Evolutionary conservation across 805 yeast species (phyloP).

Genomic region (Brettanomyces anomalus): DNA sequence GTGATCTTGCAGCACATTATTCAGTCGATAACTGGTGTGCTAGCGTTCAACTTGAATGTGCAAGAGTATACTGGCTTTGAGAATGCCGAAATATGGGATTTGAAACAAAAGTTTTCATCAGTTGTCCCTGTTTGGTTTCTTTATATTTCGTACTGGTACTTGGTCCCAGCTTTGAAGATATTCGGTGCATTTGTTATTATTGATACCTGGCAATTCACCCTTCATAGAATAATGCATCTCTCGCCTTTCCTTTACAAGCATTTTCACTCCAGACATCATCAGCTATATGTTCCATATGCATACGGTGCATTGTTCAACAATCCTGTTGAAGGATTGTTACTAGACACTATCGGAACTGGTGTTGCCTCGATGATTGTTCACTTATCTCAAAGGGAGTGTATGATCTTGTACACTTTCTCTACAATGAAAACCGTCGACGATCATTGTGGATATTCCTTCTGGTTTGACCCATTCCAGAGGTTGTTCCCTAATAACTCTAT

Average conservation of each 20-base stretch:
- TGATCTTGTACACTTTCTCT: slow-evolving; percentile 71
- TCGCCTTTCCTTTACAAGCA: slow-evolving; percentile 66
- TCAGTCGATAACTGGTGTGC: slow-evolving; percentile 64
- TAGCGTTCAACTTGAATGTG: slow-evolving; percentile 49
- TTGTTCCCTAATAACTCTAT: slow-evolving; percentile 92
- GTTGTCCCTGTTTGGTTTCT: slow-evolving; percentile 40
- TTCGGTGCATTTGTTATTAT: slow-evolving; percentile 59
- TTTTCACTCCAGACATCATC: slow-evolving; percentile 92
- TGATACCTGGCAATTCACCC: slow-evolving; percentile 92
- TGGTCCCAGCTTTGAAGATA: slow-evolving; percentile 50
- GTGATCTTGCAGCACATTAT: slow-evolving; percentile 79
- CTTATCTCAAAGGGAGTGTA: slow-evolving; percentile 68
- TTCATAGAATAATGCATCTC: slow-evolving; percentile 84
- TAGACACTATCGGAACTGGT: slow-evolving; percentile 92
- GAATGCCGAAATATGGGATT: slow-evolving; percentile 36
- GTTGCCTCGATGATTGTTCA: slow-evolving; percentile 56
- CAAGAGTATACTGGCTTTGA: slow-evolving; percentile 44
- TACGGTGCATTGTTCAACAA: slow-evolving; percentile 94
- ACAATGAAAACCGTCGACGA: slow-evolving; percentile 97
- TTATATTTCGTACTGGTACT: slow-evolving; percentile 50
- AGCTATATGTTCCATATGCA: slow-evolving; percentile 92
- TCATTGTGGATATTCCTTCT: slow-evolving; percentile 95
- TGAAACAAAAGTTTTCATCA: slow-evolving; percentile 27
- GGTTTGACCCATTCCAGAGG: slow-evolving; percentile 83
- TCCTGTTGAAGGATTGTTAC: slow-evolving; percentile 85